A percentile compares a stretch with the other conserved stretches of the same genome.
Conservation (phyloP, 2,329 filamentous ascomycete species). For the Arthrinium puccinioides region DNA sequence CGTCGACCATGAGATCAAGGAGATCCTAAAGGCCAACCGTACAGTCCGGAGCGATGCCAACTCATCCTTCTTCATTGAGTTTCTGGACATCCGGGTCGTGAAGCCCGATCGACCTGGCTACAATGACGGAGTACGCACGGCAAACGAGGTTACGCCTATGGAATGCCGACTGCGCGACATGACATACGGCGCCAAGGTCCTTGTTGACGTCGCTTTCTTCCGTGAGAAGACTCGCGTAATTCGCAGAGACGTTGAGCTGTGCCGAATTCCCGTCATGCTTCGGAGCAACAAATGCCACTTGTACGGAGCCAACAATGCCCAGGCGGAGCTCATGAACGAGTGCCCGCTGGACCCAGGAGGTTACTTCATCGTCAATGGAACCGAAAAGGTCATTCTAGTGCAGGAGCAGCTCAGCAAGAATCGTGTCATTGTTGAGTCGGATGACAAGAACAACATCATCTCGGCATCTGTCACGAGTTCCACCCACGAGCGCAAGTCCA, state of each 20-base stretch:
- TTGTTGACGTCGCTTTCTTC: conserved; percentile 86
- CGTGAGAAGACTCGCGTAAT: conserved; percentile 71
- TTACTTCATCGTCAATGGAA: conserved; percentile 96
- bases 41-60: conserved; percentile 88
- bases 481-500: conserved; percentile 94
- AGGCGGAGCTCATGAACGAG: conserved; percentile 91
- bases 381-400: conserved; percentile 96
- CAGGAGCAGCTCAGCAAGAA: conserved; percentile 99
- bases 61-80: conserved; percentile 86
- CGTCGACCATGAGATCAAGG: conserved; percentile 91
- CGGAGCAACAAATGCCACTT: conserved; percentile 91
- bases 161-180: conserved; percentile 94
- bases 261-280: conserved; percentile 92
- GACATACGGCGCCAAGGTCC: conserved; percentile 94
- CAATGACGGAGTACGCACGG: conserved; percentile 50
- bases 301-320: conserved; percentile 70
- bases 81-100: conserved; percentile 84
- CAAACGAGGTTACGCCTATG: conserved; percentile 76
- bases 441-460: conserved; percentile 85
- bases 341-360: conserved; percentile 93
- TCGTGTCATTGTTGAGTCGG: conserved; percentile 91
- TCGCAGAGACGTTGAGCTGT: conserved; percentile 72
- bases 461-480: conserved; percentile 96
- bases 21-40: conserved; percentile 88
- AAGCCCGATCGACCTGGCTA: conserved; percentile 72